Base-by-base conservation (phyloP, 345 rosid species). In the Citrus inodora region DNA sequence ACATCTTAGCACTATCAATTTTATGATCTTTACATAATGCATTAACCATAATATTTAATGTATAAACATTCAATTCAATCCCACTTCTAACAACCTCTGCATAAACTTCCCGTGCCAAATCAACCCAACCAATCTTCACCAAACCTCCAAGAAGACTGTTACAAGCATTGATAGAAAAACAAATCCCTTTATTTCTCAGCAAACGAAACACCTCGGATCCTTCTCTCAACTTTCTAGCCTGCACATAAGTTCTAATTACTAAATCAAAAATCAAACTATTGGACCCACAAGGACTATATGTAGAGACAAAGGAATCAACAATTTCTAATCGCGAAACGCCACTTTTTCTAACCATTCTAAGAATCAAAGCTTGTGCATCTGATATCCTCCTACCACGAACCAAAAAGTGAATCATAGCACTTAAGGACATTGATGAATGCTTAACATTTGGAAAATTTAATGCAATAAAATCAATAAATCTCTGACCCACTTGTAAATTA, bases 31-130 rank as follows among this genome's bases (percentile, higher is more conserved):
- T 94, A 79, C 94, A 94, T 84, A 91, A 81, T 3, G 97, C 97
- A 86, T 93, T 91, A 77, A 91, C 95, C 98, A 92, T 90, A 76
- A 94, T 94, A 73, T 94, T 92, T n/a, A 90, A 80, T 2, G 92
- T 84, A 75, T 84, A 87, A 32, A 78, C 83, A 81, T 89, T 86
- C 80, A 86, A 48, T 61, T 70, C 82, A 78, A 79, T 81, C 35
- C 87, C 85, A 42, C 87, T 87, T 65, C 74, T 68, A 63, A 66
- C 83, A 55, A 83, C 78, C 64, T 87, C 87, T 1, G 32, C 21
- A 63, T 86, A 87, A 60, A 87, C 85, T 74, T 89, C 88, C 87
- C 78, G 83, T 3, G 89, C 96, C 86, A 93, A 69, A 67, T 90
- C 93, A 10, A 86, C 72, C 96, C 96, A 91, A 13, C 88, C 89